phyloP scores from a whole-genome alignment of 2,329 filamentous ascomycete genomes.

The Aspergillus aculeatinus region DNA sequence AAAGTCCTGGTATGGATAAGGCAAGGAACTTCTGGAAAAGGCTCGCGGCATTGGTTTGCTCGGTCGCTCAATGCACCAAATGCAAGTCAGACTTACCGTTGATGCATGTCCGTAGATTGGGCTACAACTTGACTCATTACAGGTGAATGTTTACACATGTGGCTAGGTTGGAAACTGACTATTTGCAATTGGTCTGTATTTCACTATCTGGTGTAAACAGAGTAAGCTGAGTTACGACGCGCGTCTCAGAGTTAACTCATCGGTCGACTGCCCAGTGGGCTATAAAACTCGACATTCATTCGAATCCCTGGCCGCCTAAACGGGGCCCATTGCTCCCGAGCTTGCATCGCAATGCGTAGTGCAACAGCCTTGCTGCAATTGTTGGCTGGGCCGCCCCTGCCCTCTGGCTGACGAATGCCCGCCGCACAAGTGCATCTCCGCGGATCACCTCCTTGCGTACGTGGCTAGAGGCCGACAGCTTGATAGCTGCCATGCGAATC shows the following conservation, averaged over 20 bases:
- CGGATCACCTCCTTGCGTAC: background rate
- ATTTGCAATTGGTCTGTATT: background rate
- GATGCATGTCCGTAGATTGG: no score
- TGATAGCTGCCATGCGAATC: slow-evolving; percentile 28
- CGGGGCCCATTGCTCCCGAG: background rate
- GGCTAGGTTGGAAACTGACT: background rate
- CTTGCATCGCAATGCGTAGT: background rate
- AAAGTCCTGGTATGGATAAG: no score
- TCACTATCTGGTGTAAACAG: background rate
- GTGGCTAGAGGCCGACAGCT: slow-evolving; percentile 33
- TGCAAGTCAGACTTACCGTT: no score
- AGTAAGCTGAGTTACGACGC: background rate
- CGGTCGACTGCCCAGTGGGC: background rate
- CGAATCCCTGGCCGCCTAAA: background rate
- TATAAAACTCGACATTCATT: background rate
- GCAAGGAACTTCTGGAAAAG: no score
- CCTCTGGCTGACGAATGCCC: background rate
- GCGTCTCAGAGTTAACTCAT: background rate
- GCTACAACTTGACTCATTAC: background rate
- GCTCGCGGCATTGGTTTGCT: no score
- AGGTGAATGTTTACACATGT: background rate
- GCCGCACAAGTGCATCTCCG: background rate
- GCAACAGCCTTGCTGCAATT: background rate
- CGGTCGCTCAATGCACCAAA: no score
- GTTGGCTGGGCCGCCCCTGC: background rate